A percentile compares a stretch with the other conserved stretches of the same genome.
Evolutionary conservation across 345 rosid genomes (phyloP).

Genomic region (Boechera divaricarpa): DNA sequence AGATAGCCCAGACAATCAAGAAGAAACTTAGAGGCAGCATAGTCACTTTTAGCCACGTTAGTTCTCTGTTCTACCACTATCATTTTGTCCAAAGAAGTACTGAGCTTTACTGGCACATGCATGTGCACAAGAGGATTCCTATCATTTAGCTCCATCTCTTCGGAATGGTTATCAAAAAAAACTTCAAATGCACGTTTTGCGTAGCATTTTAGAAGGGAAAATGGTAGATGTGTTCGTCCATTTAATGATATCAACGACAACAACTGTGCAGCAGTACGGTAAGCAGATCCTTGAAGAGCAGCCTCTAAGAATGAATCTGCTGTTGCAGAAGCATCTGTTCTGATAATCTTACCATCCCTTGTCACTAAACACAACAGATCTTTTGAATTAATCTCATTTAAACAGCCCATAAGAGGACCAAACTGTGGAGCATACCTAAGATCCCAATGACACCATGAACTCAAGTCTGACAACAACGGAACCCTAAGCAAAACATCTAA

Average conservation of each 20-base stretch:
- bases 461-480: constrained; percentile 81
- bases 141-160: constrained; percentile 44
- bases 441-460: constrained; percentile 92
- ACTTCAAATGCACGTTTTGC: constrained; percentile 72
- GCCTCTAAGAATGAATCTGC: constrained; percentile 76
- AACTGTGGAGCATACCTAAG: constrained; percentile 67
- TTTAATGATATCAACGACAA: constrained; percentile 66
- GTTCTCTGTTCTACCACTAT: constrained; percentile 40
- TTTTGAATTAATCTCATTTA: constrained; percentile 64
- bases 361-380: constrained; percentile 81
- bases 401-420: constrained; percentile 78
- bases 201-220: constrained; percentile 72
- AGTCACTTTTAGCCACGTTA: constrained; percentile 45
- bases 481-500: constrained; percentile 65
- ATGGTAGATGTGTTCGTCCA: constrained; percentile 69
- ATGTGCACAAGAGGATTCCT: constrained; percentile 39
- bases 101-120: constrained; percentile 33
- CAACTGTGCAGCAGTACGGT: constrained; percentile 69
- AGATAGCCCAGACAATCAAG: constrained; percentile 79
- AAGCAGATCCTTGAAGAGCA: constrained; percentile 71
- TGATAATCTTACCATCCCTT: constrained; percentile 74
- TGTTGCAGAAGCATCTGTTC: constrained; percentile 73
- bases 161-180: constrained; percentile 52
- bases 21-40: constrained; percentile 69
- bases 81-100: constrained; percentile 34